Evolutionary conservation across 495 filamentous ascomycete species (phyloP).

Genomic region (Durotheca rogersii): DNA sequence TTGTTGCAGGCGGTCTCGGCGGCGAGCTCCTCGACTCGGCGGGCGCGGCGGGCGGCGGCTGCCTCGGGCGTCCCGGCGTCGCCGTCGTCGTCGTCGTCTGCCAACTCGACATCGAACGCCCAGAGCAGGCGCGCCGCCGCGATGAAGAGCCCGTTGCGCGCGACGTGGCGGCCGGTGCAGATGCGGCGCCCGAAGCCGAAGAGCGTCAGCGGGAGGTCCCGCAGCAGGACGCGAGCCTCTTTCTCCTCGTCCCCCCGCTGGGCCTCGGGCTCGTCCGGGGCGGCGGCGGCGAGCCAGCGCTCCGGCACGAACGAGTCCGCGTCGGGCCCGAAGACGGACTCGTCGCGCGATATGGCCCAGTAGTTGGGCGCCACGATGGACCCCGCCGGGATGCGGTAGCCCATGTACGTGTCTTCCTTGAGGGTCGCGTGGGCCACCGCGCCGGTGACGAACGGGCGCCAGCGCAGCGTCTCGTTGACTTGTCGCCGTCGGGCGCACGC

Average conservation of each 20-base stretch:
- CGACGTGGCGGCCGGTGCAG: constrained; percentile 51
- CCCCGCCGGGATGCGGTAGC: constrained; percentile 44
- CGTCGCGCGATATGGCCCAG: constrained; percentile 55
- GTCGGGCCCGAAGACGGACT: constrained; percentile 47
- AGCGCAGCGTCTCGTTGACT: constrained; percentile 54
- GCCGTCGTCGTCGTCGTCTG: constrained; percentile 11
- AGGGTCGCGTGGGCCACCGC: constrained; percentile 53
- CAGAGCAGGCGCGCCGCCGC: constrained; percentile 49
- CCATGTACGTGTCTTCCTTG: constrained; percentile 47
- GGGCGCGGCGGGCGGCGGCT: too few relatives aligned
- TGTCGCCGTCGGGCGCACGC: too few relatives aligned
- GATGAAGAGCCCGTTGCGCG: constrained; percentile 47
- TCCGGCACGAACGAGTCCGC: constrained; percentile 50
- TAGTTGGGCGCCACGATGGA: constrained; percentile 51
- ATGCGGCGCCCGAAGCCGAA: constrained; percentile 55
- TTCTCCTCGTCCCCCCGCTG: too few relatives aligned
- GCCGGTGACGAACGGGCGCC: constrained; percentile 54
- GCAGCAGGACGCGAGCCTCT: constrained; percentile 41
- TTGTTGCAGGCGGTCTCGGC: constrained; percentile 38
- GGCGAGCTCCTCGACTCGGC: neutral
- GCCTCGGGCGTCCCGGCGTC: too few relatives aligned
- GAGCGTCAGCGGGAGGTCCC: constrained; percentile 44
- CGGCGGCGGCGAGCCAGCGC: constrained; percentile 40
- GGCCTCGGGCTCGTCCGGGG: too few relatives aligned
- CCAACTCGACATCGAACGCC: constrained; percentile 44